Conservation (phyloP, 768 basidiomycete species). For the Tylopilus cervinicoccineus region DNA sequence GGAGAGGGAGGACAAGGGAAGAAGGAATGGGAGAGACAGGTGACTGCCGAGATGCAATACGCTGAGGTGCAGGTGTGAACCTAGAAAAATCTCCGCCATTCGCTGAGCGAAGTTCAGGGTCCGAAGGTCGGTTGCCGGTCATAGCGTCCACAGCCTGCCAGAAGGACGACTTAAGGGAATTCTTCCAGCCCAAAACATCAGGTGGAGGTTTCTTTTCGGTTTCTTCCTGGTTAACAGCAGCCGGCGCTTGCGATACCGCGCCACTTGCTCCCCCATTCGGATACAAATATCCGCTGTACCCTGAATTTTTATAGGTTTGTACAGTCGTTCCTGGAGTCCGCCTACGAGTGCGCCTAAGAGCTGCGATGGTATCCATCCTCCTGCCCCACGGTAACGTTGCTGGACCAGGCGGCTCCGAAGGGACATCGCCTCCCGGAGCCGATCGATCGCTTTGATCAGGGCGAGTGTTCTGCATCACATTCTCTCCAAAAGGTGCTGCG, state of each 20-base stretch:
- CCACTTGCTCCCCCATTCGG: slow-evolving; percentile 1
- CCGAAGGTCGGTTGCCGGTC: slow-evolving; percentile 37
- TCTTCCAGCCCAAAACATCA: slow-evolving; percentile 37
- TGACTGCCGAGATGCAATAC: slow-evolving; percentile 13
- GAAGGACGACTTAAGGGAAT: slow-evolving; percentile 40
- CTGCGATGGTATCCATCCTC: slow-evolving; percentile 24
- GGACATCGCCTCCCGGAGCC: slow-evolving; percentile 1
- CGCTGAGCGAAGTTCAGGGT: background rate
- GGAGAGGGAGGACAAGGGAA: background rate
- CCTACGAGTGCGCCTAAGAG: slow-evolving; percentile 16
- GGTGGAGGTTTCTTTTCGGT: background rate
- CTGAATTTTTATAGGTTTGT: slow-evolving; percentile 8
- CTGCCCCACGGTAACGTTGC: slow-evolving; percentile 26
- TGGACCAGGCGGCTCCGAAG: slow-evolving; percentile 19
- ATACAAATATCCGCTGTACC: slow-evolving; percentile 13
- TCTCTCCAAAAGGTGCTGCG: background rate
- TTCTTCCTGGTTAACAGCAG: background rate
- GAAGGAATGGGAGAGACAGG: slow-evolving; percentile 1
- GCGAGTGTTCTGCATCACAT: background rate
- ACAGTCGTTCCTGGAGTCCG: slow-evolving; percentile 2
- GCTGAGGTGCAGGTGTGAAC: slow-evolving; percentile 21
- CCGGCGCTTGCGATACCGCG: background rate
- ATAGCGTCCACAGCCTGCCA: slow-evolving; percentile 49
- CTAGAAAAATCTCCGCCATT: slow-evolving; percentile 9
- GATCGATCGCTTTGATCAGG: background rate